Base-by-base conservation (phyloP, 306 rosid genomes). In the Ceratonia siliqua region DNA sequence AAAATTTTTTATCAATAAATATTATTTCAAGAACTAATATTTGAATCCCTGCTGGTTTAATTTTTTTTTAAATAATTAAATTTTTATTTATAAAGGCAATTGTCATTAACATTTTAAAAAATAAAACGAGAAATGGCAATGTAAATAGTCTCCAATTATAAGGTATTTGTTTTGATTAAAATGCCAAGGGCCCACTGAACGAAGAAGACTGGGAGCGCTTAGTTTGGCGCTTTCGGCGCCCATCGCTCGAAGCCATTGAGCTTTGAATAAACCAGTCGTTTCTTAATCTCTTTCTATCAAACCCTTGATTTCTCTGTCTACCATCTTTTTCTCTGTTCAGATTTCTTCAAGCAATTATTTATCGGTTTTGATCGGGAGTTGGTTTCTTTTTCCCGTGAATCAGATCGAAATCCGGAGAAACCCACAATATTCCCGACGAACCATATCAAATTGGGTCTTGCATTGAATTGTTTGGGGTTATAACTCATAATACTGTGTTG, bases 151-250 rank as follows among this genome's bases (percentile, higher is more conserved):
- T 22, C n/a, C 0, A 41, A 43, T 14, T 42, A 50, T 2, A 45
- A 52, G 70, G 58, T n/a, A 22, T 67, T 57, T 22, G 14, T 33
- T 45, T 21, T 10, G 6, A 15, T 15, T 30, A 10, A 7, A 42
- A 33, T 20, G 52, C 48, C 75, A 20, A 33, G 35, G 21, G 30
- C n/a, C n/a, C 46, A 55, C 73, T 27, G 35, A 48, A 69, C 41
- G 20, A 72, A n/a, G 32, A 72, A 48, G 67, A 20, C 49, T 53
- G 77, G 75, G 53, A 75, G 35, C 82, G 76, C 64, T 62, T 65
- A 54, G 81, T 78, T 85, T 83, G 87, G 88, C 91, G 89, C 80
- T 83, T 79, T 85, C 83, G 70, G 48, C 91, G 94, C 62, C 56
- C 70, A 42, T 71, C 25, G 75, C 62, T 63, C 81, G 68, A 59